phyloP scores from a whole-genome alignment of 1,284 basidiomycete species.

The Ustilago esculenta region DNA sequence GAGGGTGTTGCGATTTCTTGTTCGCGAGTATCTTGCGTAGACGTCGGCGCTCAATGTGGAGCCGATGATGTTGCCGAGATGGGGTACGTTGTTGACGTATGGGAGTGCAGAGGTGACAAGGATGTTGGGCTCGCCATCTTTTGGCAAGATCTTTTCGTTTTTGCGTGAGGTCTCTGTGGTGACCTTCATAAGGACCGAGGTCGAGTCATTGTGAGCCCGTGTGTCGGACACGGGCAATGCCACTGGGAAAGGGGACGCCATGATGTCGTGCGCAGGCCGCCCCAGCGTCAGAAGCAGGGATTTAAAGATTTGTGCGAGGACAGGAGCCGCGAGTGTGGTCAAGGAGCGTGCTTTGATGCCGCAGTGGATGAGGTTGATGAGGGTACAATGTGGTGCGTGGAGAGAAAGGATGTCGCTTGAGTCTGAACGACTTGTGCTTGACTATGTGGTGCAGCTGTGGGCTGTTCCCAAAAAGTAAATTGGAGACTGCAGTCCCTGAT shows the following conservation, averaged over 20 bases:
- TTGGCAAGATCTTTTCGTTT: conserved; percentile 56
- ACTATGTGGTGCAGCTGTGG: conserved; percentile 2
- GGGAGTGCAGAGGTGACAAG: conserved; percentile 95
- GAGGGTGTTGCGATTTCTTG: conserved; percentile 70
- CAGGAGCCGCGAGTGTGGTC: no score
- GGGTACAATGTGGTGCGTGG: no score
- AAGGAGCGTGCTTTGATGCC: not conserved
- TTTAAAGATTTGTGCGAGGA: not conserved
- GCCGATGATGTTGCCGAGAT: conserved; percentile 98
- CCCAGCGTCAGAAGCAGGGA: conserved; percentile 3
- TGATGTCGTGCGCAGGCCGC: conserved; percentile 43
- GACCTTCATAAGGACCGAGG: conserved; percentile 59
- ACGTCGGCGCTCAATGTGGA: conserved; percentile 95
- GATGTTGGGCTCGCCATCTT: conserved; percentile 68
- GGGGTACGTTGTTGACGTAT: conserved; percentile 98
- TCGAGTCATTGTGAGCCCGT: conserved; percentile 40
- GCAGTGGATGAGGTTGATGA: not conserved
- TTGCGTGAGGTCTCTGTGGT: conserved; percentile 49
- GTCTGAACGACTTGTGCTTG: no score
- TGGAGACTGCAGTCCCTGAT: not conserved
- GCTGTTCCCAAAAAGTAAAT: conserved; percentile 7
- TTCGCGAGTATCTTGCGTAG: conserved; percentile 82
- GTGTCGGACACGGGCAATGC: conserved; percentile 47
- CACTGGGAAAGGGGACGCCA: conserved; percentile 64
- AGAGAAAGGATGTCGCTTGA: no score